phyloP scores from a whole-genome alignment of 1,284 basidiomycete genomes.

The Sporisorium sorghi region DNA sequence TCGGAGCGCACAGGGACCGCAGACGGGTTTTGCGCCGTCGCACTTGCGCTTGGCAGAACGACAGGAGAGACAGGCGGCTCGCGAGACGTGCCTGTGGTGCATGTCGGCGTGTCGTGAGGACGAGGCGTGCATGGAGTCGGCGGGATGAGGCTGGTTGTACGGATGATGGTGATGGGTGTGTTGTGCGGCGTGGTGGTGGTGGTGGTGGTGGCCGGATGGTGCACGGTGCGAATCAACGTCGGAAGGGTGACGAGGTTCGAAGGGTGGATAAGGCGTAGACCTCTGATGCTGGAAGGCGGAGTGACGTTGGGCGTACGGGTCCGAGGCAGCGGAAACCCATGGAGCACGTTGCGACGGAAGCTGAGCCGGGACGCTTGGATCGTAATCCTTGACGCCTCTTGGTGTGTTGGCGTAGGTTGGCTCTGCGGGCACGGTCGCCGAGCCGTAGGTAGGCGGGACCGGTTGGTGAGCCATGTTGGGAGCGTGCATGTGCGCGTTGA shows the following conservation, averaged over 20 bases:
- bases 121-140: slow-evolving; percentile 20
- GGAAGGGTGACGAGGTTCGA: slow-evolving; percentile 22
- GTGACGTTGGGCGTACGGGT: slow-evolving; percentile 26
- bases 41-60: slow-evolving; percentile 61
- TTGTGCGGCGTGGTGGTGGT: slow-evolving; percentile 28
- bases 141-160: slow-evolving; percentile 13
- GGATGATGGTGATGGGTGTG: slow-evolving; percentile 36
- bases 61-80: slow-evolving; percentile 61
- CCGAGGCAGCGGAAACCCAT: slow-evolving; percentile 19
- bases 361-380: slow-evolving; percentile 13
- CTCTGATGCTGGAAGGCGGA: slow-evolving; percentile 21
- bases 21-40: slow-evolving; percentile 57
- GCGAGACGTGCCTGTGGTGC: slow-evolving; percentile 48
- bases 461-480: slow-evolving; percentile 36
- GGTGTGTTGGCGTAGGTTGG: slow-evolving; percentile 28
- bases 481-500: slow-evolving; percentile 4
- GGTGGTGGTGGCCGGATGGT: slow-evolving; percentile 20
- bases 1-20: slow-evolving; percentile 53
- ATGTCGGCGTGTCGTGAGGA: slow-evolving; percentile 27
- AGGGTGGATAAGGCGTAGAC: slow-evolving; percentile 23
- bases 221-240: slow-evolving; percentile 28
- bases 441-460: slow-evolving; percentile 18
- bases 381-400: slow-evolving; percentile 39
- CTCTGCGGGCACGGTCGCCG: slow-evolving; percentile 10
- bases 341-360: slow-evolving; percentile 8